phyloP scores from a whole-genome alignment of 2,329 filamentous ascomycete genomes.

The Fusarium sp. region DNA sequence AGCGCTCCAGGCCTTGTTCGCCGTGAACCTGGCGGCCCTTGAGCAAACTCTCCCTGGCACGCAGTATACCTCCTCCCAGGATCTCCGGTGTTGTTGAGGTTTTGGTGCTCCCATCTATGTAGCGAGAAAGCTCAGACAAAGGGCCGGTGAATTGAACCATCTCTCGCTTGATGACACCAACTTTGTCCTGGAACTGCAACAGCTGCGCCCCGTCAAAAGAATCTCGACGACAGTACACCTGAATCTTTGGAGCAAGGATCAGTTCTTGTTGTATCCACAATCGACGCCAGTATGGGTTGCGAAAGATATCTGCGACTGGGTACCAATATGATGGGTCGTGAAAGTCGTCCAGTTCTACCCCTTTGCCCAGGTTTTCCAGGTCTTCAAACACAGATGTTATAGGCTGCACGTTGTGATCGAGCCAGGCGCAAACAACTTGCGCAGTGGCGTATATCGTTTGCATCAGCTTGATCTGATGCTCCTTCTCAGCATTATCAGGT shows the following conservation, averaged over 20 bases:
- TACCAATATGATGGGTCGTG: conserved; percentile 5
- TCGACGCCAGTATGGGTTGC: conserved; percentile 14
- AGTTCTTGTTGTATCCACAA: conserved; percentile 12
- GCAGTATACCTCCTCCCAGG: background rate
- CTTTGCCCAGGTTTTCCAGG: conserved; percentile 1
- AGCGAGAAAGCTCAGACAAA: background rate
- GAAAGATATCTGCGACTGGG: conserved; percentile 10
- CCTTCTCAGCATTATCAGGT: background rate
- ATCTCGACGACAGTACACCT: conserved; percentile 4
- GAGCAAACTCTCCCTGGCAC: background rate
- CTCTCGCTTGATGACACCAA: background rate
- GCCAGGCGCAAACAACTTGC: conserved; percentile 5
- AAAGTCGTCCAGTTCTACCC: conserved; percentile 2
- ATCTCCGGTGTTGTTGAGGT: background rate
- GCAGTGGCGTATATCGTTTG: conserved; percentile 8
- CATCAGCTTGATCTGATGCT: conserved; percentile 14
- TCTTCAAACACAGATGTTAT: background rate
- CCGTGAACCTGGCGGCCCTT: background rate
- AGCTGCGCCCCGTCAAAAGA: background rate
- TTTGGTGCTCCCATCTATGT: background rate
- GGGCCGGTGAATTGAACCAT: background rate
- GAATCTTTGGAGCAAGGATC: background rate
- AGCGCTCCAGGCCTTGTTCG: background rate
- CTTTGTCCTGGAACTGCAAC: background rate
- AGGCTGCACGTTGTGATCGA: conserved; percentile 2